Evolutionary conservation across 2,329 filamentous ascomycete genomes (phyloP), one percentile per base, ranked within the genome.

Genomic region (Knoxdaviesia capensis): DNA sequence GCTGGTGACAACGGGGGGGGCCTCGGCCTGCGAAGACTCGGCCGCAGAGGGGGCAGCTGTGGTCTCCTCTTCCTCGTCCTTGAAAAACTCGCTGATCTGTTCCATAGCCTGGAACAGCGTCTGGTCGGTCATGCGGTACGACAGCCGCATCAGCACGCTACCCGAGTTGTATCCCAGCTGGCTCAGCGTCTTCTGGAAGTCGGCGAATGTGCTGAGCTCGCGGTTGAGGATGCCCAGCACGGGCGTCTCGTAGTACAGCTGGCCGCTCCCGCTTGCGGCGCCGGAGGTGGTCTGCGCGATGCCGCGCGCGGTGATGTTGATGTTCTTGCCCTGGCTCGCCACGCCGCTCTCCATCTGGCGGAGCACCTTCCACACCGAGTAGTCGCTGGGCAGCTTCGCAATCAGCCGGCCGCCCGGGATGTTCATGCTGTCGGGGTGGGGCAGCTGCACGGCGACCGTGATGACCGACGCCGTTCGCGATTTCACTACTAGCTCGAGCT

Each of bases 91-190:
- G 28, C 71, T 70, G 47, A 96, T 94, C 53, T 88, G 71, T 39
- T 66, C 63, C 77, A 94, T 85, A 7, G 88, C 88, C 48, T 88
- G 81, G 49, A 85, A 83, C 31, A 96, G 60, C 3, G 86, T 86
- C 54, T 74, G 74, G 8, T 80, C 77, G 6, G 83, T 90, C 47
- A 69, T 69, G 54, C 71, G 76, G 60, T 88, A 96, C 33, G 68
- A 75, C 45, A 98, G 60, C 44, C 83, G 72, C 43, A 98, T 68
- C 43, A 94, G 61, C 5, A 83, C 77, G 52, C 72, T 88, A 5
- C 90, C 88, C 39, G 74, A 79, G 54, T 87, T 92, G 52, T 92
- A 79, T 0, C 90, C 90, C 11, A 96, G 63, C 56, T 94, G 84
- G 5, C 77, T 77, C 38, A 98, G 60, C 1, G 84, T 87, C 65